Conservation (phyloP, 306 rosid genomes). For the Dryas alaskensis region DNA sequence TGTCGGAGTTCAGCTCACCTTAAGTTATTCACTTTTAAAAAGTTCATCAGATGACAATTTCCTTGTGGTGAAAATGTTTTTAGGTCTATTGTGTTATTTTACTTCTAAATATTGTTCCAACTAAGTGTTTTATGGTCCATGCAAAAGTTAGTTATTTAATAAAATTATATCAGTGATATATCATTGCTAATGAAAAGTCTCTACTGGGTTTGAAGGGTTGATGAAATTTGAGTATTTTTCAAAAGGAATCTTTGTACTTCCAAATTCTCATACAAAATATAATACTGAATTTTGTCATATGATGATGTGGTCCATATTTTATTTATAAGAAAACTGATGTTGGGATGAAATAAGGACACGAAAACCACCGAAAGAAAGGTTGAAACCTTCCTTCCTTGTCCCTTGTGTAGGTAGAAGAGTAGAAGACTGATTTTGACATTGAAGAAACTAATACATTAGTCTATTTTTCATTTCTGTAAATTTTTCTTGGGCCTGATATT, state of each 20-base stretch:
- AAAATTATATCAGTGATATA: not conserved
- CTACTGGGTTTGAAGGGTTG: slow-evolving; percentile 14
- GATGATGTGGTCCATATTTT: slow-evolving; percentile 30
- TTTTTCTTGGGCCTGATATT: not conserved
- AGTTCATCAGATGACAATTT: not conserved
- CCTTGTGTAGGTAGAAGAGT: not conserved
- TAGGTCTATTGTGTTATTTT: not conserved
- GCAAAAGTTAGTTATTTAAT: not conserved
- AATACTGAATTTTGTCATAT: slow-evolving; percentile 14
- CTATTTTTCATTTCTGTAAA: not conserved
- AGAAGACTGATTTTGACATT: slow-evolving; percentile 22
- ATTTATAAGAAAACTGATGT: slow-evolving; percentile 8
- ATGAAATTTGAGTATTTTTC: not conserved
- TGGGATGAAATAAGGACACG: slow-evolving; percentile 13
- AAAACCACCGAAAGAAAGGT: slow-evolving; percentile 23
- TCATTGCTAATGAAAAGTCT: not conserved
- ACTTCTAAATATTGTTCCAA: not conserved
- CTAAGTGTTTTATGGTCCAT: slow-evolving; percentile 1
- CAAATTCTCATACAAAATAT: slow-evolving; percentile 10
- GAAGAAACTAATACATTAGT: not conserved
- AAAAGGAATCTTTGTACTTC: slow-evolving; percentile 20
- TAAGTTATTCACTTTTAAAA: not conserved
- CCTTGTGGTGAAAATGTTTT: not conserved
- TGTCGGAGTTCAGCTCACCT: not conserved
- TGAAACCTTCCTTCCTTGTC: slow-evolving; percentile 21